A percentile compares a stretch with the other conserved stretches of the same genome.
Evolutionary conservation across 768 basidiomycete species (phyloP).

Genomic region (Hericium erinaceus): DNA sequence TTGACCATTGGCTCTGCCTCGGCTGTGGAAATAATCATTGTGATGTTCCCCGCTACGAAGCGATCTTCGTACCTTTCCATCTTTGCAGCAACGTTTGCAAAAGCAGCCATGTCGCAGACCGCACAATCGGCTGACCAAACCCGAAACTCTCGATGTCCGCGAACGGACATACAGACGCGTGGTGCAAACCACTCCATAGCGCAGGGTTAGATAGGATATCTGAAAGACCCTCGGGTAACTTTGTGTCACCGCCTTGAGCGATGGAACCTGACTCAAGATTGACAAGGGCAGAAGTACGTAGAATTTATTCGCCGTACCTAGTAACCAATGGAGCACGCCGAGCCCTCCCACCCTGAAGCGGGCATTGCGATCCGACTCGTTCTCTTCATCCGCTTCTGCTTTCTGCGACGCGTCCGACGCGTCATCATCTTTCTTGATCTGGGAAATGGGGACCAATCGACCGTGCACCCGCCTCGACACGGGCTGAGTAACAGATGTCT

Average conservation of each 20-base stretch:
- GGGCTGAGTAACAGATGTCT: conserved; percentile 30
- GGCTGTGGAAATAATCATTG: conserved; percentile 10
- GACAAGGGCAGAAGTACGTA: background rate
- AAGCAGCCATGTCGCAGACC: conserved; percentile 60
- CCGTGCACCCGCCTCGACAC: conserved; percentile 25
- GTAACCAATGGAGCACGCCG: conserved; percentile 52
- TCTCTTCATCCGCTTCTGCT: conserved; percentile 57
- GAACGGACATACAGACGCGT: conserved; percentile 33
- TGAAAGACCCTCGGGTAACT: conserved; percentile 22
- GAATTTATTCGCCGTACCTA: conserved; percentile 31
- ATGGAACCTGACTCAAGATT: background rate
- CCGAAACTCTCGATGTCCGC: conserved; percentile 43
- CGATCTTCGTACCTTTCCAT: conserved; percentile 32
- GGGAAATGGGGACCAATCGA: conserved; percentile 18
- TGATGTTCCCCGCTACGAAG: background rate
- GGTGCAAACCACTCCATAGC: conserved; percentile 53
- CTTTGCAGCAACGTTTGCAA: conserved; percentile 35
- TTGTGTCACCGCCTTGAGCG: conserved; percentile 2
- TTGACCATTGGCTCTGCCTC: conserved; percentile 27
- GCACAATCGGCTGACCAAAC: conserved; percentile 56
- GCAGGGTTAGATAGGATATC: conserved; percentile 38
- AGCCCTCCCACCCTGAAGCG: conserved; percentile 62
- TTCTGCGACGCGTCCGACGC: conserved; percentile 28
- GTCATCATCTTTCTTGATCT: conserved; percentile 27
- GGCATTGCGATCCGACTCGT: conserved; percentile 57